These are phyloP conservation scores for Mimosa pudica DNA, from an alignment of 306 rosid species.

Conservation along the genomic window DNA sequence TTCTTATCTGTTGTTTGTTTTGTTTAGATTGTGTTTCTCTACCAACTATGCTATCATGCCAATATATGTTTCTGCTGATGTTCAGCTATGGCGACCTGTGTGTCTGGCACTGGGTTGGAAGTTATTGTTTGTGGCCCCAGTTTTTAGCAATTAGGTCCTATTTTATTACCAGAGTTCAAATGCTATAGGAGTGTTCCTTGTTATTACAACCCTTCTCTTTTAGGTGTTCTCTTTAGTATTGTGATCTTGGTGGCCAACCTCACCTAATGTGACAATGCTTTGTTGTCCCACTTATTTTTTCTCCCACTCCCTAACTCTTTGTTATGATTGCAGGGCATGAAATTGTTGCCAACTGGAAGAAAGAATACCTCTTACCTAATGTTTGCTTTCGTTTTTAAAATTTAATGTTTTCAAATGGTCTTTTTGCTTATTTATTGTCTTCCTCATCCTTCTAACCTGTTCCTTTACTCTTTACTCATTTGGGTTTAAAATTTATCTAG, in stretches of 20 bases:
- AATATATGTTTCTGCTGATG: too few species aligned
- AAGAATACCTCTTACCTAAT: slow-evolving; percentile 39
- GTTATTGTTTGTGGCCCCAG: slow-evolving; percentile 65
- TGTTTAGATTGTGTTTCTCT: too few species aligned
- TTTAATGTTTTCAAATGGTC: too few species aligned
- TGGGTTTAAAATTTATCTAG: too few species aligned
- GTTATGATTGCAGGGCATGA: slow-evolving; percentile 47
- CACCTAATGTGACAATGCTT: slow-evolving; percentile 23
- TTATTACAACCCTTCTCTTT: slow-evolving; percentile 67
- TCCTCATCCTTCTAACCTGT: too few species aligned
- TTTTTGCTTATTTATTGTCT: too few species aligned
- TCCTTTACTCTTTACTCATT: too few species aligned
- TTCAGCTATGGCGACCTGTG: slow-evolving; percentile 72
- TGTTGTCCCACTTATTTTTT: background rate
- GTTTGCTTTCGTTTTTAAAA: too few species aligned
- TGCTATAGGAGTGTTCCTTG: slow-evolving; percentile 74
- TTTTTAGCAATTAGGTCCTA: slow-evolving; percentile 73
- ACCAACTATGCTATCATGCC: too few species aligned
- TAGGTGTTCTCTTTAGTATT: slow-evolving; percentile 22
- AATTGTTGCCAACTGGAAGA: slow-evolving; percentile 81
- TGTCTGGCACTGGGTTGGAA: slow-evolving; percentile 60
- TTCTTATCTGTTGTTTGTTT: too few species aligned
- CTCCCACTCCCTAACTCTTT: too few species aligned
- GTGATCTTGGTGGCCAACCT: too few species aligned
- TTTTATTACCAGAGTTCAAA: slow-evolving; percentile 81